Evolutionary conservation across 306 rosid genomes (phyloP).

Genomic region (Sophora flavescens): DNA sequence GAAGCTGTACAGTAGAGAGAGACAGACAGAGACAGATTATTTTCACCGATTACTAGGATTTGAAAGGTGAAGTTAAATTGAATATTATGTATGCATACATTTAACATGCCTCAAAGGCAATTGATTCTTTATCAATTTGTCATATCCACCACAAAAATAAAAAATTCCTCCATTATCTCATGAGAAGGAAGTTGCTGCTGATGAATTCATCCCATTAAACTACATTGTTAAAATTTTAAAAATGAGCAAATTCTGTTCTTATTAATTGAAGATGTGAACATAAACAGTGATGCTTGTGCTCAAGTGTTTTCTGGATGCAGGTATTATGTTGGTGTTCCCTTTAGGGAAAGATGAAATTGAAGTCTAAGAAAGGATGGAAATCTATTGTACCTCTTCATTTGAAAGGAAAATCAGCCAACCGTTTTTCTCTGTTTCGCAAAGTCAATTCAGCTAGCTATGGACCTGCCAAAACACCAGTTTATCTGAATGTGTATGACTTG

Average conservation of each 20-base stretch:
- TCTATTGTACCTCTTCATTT: slow-evolving; percentile 69
- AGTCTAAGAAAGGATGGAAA: slow-evolving; percentile 84
- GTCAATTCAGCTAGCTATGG: slow-evolving; percentile 65
- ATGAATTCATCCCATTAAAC: slow-evolving; percentile 3
- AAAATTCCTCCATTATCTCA: neutral
- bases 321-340: slow-evolving; percentile 45
- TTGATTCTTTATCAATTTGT: slow-evolving; percentile 2
- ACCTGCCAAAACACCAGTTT: slow-evolving; percentile 79
- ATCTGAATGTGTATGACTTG: slow-evolving; percentile 93
- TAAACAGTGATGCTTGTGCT: slow-evolving; percentile 29
- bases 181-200: slow-evolving; percentile 21
- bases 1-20: neutral
- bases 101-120: neutral
- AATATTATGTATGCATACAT: neutral
- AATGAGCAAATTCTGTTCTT: slow-evolving; percentile 5
- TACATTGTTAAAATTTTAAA: neutral
- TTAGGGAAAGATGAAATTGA: slow-evolving; percentile 72
- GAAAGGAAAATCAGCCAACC: slow-evolving; percentile 77
- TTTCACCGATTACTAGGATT: neutral
- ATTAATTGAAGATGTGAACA: slow-evolving; percentile 22
- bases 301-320: slow-evolving; percentile 50
- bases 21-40: neutral
- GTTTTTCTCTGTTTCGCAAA: slow-evolving; percentile 79
- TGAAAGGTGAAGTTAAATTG: slow-evolving; percentile 34
- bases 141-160: too few species aligned